These are phyloP conservation scores for Cubamyces sp. DNA, from an alignment of 768 basidiomycete genomes.

Conservation along the genomic window DNA sequence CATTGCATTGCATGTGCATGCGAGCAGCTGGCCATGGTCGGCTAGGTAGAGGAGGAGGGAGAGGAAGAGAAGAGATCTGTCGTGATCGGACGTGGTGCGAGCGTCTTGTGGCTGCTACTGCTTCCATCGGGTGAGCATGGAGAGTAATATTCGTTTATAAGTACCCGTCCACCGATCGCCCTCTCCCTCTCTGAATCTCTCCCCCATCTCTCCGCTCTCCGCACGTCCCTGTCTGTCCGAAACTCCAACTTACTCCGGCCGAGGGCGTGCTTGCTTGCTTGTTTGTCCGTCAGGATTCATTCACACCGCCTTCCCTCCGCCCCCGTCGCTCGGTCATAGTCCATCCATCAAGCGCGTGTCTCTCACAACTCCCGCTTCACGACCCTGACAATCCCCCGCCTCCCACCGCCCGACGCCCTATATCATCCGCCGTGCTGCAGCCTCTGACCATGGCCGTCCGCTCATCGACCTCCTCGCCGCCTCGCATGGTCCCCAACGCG, in stretches of 20 bases:
- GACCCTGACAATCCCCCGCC: neutral
- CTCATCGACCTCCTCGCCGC: neutral
- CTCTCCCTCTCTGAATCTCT: neutral
- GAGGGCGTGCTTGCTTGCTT: too few relatives aligned
- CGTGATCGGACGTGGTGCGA: too few relatives aligned
- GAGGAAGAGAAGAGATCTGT: too few relatives aligned
- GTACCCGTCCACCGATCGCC: neutral
- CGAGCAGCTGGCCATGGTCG: too few relatives aligned
- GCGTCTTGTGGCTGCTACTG: neutral
- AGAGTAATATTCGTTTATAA: neutral
- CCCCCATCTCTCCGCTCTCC: neutral
- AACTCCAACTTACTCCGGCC: too few relatives aligned
- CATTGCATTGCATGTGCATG: too few relatives aligned
- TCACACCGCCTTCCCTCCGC: too few relatives aligned
- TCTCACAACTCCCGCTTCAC: neutral
- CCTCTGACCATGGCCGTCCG: neutral
- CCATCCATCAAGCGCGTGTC: neutral
- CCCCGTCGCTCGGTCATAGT: too few relatives aligned
- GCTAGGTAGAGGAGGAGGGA: too few relatives aligned
- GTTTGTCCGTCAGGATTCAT: too few relatives aligned
- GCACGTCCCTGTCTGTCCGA: neutral
- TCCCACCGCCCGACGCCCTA: slow-evolving; percentile 1
- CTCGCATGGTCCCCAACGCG: neutral
- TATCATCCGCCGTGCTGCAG: neutral
- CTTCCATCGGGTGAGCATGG: neutral